Conservation (phyloP, 345 rosid genomes). For the Lumnitzera racemosa region DNA sequence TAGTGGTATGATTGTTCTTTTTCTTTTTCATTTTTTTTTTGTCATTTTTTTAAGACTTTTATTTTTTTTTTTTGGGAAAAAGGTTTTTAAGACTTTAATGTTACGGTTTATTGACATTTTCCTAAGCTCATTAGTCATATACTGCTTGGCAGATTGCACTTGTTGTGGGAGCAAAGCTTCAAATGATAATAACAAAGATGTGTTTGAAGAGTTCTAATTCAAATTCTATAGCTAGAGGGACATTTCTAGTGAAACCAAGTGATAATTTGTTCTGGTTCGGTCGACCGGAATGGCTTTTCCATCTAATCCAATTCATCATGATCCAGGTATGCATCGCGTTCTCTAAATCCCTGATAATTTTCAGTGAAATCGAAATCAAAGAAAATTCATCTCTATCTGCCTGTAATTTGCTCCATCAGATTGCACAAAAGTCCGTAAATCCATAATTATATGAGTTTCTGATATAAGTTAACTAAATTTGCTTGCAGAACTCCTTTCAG, state of each 20-base stretch:
- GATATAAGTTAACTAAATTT: constrained; percentile 6
- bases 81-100: no score
- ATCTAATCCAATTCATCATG: constrained; percentile 17
- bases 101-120: no score
- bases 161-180: constrained; percentile 15
- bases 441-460: no score
- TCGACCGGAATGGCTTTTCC: constrained; percentile 18
- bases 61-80: no score
- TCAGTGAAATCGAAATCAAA: no score
- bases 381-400: no score
- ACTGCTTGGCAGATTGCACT: constrained; percentile 11
- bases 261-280: constrained; percentile 20
- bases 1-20: constrained; percentile 7
- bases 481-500: constrained; percentile 27
- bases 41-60: no score
- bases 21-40: no score
- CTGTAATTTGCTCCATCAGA: no score
- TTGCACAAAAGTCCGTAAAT: no score
- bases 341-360: no score
- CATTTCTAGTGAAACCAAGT: constrained; percentile 10
- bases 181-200: constrained; percentile 18
- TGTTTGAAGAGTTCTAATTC: constrained; percentile 13
- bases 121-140: background rate
- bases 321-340: constrained; percentile 11
- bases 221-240: constrained; percentile 10